Base-by-base conservation (phyloP, 2,329 filamentous ascomycete genomes). In the Aspergillus ibericus region DNA sequence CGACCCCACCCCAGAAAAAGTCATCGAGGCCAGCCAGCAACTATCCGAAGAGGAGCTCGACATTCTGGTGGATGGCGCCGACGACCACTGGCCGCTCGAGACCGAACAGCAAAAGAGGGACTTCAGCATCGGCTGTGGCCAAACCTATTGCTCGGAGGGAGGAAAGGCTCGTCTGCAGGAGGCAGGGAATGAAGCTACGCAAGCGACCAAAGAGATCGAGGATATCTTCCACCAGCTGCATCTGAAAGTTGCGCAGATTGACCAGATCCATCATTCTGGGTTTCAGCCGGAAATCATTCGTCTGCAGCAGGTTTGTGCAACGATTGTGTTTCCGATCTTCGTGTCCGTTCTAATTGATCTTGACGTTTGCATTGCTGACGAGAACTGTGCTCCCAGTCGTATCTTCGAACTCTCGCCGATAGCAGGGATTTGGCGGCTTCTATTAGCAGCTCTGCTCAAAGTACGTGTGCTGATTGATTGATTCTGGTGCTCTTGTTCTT, bases 81-180 rank as follows among this genome's bases (percentile, higher is more conserved):
- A 42, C 7, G 29, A 16, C 16, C 53, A 49, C 18, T 40, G 22
- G 32, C 53, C 53, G 5, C 42, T 55, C 16, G 20, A 55, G 22
- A 48, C 42, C 6, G 53, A 55, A 16, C 12, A 49, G 44, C 42
- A 55, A n/a, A 55, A 55, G 44, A 20, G 15, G 2, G 42, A 48
- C 5, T 55, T 55, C 12, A 22, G 42, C 13, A 32, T 50, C 34
- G 44, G 44, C 4, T 16, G 9, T 3, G 53, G 42, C 6, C 42
- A 50, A 34, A 27, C 29, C 15, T 18, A 40, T 2, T 55, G 42
- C n/a, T 55, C 53, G 5, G 20, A 22, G 3, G 53, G 49, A 36
- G 53, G 42, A 5, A 16, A 49, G 15, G 16, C 8, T 25, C 34
- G 34, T 8, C 15, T 55, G 18, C n/a, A 36, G 13, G 13, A 12